Evolutionary conservation across 345 rosid species (phyloP), one percentile per base, ranked within the genome.

Genomic region (Pugionium dolabratum): DNA sequence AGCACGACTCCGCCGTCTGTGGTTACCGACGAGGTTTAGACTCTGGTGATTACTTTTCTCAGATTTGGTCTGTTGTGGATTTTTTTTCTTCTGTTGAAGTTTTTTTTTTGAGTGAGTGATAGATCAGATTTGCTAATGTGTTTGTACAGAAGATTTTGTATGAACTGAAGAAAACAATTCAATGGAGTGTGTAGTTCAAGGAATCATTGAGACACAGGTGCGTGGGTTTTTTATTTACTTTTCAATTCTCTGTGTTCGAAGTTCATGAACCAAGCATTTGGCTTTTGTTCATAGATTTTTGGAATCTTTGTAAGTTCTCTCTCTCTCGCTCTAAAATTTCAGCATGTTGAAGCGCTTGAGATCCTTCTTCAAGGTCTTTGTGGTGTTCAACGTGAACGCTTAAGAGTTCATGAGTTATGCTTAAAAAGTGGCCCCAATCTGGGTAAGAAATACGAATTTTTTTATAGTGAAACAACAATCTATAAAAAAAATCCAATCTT

Each of bases 341-440:
- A 90, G 95, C 94, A 88, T 79, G 99, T 94, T 36, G 97, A 94
- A 83, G 99, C 97, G n/a, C 90, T 94, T 50, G 95, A 88, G 79
- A 94, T 94, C 74, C 97, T 94, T 64, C 90, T 94, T 73, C 99
- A 86, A 67, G 99, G 97, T 74, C 95, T 90, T 31, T 94, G 97
- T 75, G 99, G 99, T 62, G 97, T 90, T 75, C 90, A 84, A n/a
- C 88, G 79, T 43, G 90, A 88, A 70, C 86, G 83, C 51, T 69
- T 94, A 60, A 84, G 90, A 80, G 83, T 94, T 47, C 99, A 94
- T 82, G 99, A 94, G 77, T 70, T 94, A 4, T 84, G 85, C 72
- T 83, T 90, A 37, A 94, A 84, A 83, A 90, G 89, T 46, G 79
- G 74, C 25, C 91, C 95, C 32, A 83, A 81, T 69, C 90, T 94